Evolutionary conservation across 768 basidiomycete species (phyloP).

Genomic region (Symmetrospora coprosmae): DNA sequence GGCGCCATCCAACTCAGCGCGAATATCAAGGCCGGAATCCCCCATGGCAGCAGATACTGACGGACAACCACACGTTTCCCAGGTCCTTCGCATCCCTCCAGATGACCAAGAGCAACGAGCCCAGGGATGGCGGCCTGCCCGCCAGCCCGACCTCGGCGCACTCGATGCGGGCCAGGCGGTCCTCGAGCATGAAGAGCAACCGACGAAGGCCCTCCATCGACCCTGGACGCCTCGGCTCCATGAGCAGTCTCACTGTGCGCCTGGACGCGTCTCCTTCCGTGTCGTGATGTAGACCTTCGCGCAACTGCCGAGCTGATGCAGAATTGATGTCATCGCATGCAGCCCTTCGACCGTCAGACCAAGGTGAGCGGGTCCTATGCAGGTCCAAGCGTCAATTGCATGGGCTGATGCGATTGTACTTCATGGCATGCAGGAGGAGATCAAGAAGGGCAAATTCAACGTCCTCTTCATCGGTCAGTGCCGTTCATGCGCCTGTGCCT

Average conservation of each 20-base stretch:
- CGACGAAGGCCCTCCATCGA: slow-evolving; percentile 5
- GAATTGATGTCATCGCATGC: not conserved
- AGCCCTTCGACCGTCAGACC: slow-evolving; percentile 15
- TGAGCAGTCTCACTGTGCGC: slow-evolving; percentile 5
- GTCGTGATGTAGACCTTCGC: no score
- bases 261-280: no score
- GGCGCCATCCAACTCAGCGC: no score
- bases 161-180: not conserved
- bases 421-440: not conserved
- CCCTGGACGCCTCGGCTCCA: slow-evolving; percentile 8
- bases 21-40: no score
- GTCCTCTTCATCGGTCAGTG: slow-evolving; percentile 10
- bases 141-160: not conserved
- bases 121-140: not conserved
- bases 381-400: not conserved
- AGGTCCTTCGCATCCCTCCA: slow-evolving; percentile 15
- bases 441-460: slow-evolving; percentile 22
- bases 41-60: no score
- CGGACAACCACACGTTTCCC: no score
- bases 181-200: slow-evolving; percentile 16
- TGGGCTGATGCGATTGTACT: not conserved
- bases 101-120: not conserved
- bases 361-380: not conserved
- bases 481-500: not conserved
- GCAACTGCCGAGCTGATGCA: not conserved